These are phyloP conservation scores for Stellera chamaejasme DNA, from an alignment of 345 rosid genomes.

Conservation along the genomic window DNA sequence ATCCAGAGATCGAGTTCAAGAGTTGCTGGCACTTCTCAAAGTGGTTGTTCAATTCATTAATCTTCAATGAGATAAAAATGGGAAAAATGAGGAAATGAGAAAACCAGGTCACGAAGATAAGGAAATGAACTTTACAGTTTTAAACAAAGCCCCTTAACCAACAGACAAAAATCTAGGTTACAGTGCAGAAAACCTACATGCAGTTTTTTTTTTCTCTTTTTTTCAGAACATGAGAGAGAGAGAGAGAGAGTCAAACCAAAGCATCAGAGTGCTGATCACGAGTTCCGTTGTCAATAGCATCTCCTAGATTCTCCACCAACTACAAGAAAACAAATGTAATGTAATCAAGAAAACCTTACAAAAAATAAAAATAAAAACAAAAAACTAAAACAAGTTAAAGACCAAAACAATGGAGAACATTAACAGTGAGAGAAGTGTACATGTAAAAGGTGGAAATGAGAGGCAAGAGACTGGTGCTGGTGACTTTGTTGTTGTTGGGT, in stretches of 20 bases:
- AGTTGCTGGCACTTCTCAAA: constrained; percentile 93
- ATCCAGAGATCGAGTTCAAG: constrained; percentile 64
- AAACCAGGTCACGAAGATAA: neutral
- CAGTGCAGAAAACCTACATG: neutral
- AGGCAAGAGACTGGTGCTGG: constrained; percentile 83
- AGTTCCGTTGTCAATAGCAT: constrained; percentile 60
- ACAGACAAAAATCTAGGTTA: neutral
- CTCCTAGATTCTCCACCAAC: constrained; percentile 67
- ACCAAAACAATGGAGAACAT: neutral
- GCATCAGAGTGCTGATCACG: constrained; percentile 80
- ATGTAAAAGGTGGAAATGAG: constrained; percentile 72
- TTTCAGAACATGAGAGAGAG: neutral
- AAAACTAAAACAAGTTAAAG: neutral
- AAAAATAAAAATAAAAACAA: neutral
- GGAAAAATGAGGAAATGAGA: neutral
- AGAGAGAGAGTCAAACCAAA: constrained; percentile 33
- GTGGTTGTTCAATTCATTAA: constrained; percentile 60
- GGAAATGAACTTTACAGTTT: neutral
- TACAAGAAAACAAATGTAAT: constrained; percentile 15
- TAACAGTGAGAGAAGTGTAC: constrained; percentile 19
- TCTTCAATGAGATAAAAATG: constrained; percentile 21
- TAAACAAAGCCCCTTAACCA: neutral
- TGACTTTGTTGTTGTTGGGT: constrained; percentile 37
- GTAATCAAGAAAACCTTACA: neutral
- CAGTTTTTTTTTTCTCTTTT: neutral